phyloP scores from a whole-genome alignment of 2,329 filamentous ascomycete species.

The Penicillium janthinellum region DNA sequence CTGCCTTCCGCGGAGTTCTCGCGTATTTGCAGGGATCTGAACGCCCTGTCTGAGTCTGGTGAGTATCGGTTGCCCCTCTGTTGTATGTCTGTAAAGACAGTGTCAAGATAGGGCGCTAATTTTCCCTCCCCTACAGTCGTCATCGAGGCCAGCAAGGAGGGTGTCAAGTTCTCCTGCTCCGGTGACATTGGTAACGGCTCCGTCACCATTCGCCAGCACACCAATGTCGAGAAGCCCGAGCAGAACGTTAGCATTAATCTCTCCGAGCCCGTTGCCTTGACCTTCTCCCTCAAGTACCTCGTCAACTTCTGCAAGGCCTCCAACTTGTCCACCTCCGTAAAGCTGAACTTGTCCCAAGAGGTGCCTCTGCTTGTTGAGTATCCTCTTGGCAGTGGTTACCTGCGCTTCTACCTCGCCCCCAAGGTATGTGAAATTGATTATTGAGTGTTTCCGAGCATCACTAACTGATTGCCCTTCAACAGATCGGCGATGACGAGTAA shows the following conservation, averaged over 20 bases:
- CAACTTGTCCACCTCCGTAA: constrained; percentile 77
- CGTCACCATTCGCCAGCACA: constrained; percentile 86
- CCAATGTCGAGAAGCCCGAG: constrained; percentile 84
- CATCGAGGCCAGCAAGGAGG: constrained; percentile 96
- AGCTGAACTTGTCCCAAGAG: constrained; percentile 92
- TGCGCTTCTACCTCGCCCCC: constrained; percentile 96
- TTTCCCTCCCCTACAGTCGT: constrained; percentile 62
- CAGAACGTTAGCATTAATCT: constrained; percentile 87
- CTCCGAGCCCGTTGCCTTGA: constrained; percentile 87
- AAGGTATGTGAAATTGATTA: constrained; percentile 66
- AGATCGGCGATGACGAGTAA: constrained; percentile 66
- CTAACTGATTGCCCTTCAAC: constrained; percentile 36
- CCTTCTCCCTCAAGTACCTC: constrained; percentile 98
- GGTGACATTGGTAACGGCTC: constrained; percentile 96
- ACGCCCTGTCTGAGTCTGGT: constrained; percentile 94
- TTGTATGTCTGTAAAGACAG: not conserved
- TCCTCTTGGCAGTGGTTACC: constrained; percentile 76
- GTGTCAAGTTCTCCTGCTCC: constrained; percentile 89
- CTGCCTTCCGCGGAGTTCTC: constrained; percentile 92
- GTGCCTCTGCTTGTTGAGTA: constrained; percentile 97
- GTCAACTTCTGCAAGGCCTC: constrained; percentile 99
- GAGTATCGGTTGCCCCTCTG: constrained; percentile 40
- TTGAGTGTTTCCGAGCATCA: not conserved
- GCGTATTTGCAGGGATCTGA: constrained; percentile 90
- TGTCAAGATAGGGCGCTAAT: not conserved